phyloP scores from a whole-genome alignment of 1,139 yeast genomes.

The Nakaseomyces uthaithaninus region DNA sequence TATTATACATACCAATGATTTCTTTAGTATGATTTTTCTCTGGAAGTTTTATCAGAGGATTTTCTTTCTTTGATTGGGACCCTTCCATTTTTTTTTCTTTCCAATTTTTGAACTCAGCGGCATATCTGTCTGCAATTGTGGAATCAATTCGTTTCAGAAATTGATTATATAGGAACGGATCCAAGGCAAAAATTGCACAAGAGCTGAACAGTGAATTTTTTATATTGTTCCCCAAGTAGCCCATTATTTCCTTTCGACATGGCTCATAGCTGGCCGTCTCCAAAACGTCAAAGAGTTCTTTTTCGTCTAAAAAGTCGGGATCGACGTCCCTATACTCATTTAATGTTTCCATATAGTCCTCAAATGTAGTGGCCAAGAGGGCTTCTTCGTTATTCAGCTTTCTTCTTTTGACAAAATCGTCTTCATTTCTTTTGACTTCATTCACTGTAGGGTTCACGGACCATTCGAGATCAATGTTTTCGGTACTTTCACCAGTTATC shows the following conservation, averaged over 20 bases:
- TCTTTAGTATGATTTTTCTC: constrained; percentile 15
- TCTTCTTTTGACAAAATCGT: constrained; percentile 7
- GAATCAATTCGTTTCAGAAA: constrained; percentile 5
- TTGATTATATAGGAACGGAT: constrained; percentile 5
- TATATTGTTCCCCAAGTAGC: background rate
- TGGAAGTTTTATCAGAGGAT: constrained; percentile 16
- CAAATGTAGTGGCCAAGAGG: background rate
- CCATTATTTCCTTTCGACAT: constrained; percentile 1
- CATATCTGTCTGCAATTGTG: background rate
- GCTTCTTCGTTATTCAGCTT: constrained; percentile 11
- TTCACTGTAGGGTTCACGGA: background rate
- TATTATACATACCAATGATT: constrained; percentile 17
- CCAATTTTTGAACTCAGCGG: background rate
- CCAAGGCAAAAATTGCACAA: background rate
- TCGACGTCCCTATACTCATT: constrained; percentile 8
- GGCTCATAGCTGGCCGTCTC: background rate
- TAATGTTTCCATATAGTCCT: background rate
- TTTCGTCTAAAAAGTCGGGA: constrained; percentile 7
- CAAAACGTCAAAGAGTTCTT: constrained; percentile 5
- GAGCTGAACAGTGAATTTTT: constrained; percentile 1
- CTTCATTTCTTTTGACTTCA: constrained; percentile 5
- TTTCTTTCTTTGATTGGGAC: constrained; percentile 5
- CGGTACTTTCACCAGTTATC: constrained; percentile 22
- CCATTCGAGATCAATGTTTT: constrained; percentile 15
- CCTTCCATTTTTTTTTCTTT: constrained; percentile 6